phyloP scores from a whole-genome alignment of 1,139 yeast species.

The Pichia sp. region DNA sequence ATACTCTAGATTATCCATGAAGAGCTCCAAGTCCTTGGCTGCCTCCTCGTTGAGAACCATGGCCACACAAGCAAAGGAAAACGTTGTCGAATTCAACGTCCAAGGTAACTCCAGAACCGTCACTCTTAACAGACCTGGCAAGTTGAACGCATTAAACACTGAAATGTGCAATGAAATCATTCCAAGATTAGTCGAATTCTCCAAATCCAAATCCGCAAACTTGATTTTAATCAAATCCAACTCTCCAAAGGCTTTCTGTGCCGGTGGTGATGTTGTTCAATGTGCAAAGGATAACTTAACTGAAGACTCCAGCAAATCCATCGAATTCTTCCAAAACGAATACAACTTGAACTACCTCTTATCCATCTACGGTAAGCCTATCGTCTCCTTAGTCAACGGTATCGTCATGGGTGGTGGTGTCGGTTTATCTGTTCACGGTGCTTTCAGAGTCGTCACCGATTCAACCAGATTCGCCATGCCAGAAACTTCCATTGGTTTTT shows the following conservation, averaged over 20 bases:
- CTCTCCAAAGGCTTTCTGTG: constrained; percentile 65
- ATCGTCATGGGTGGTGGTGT: constrained; percentile 99
- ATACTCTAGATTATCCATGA: constrained; percentile 5
- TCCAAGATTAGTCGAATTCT: constrained; percentile 75
- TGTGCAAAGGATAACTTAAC: constrained; percentile 54
- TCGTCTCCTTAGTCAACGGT: constrained; percentile 83
- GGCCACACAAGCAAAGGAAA: constrained; percentile 22
- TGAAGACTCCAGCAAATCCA: constrained; percentile 52
- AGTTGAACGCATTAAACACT: constrained; percentile 80
- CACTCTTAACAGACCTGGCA: constrained; percentile 75
- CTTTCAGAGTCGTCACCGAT: constrained; percentile 91
- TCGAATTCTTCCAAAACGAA: constrained; percentile 74
- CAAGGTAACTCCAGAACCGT: constrained; percentile 70
- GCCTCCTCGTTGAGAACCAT: constrained; percentile 19
- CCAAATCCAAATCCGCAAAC: constrained; percentile 64
- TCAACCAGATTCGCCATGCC: constrained; percentile 95
- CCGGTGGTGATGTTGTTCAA: constrained; percentile 94
- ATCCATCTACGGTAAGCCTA: constrained; percentile 82
- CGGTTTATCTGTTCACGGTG: constrained; percentile 89
- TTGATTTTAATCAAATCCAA: constrained; percentile 69
- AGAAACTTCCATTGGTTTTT: constrained; percentile 94
- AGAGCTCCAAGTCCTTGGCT: background rate
- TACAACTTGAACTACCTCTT: constrained; percentile 78
- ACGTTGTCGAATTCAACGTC: constrained; percentile 58
- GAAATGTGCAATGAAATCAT: constrained; percentile 75